Conservation (phyloP, 306 rosid species). For the Cercis canadensis region DNA sequence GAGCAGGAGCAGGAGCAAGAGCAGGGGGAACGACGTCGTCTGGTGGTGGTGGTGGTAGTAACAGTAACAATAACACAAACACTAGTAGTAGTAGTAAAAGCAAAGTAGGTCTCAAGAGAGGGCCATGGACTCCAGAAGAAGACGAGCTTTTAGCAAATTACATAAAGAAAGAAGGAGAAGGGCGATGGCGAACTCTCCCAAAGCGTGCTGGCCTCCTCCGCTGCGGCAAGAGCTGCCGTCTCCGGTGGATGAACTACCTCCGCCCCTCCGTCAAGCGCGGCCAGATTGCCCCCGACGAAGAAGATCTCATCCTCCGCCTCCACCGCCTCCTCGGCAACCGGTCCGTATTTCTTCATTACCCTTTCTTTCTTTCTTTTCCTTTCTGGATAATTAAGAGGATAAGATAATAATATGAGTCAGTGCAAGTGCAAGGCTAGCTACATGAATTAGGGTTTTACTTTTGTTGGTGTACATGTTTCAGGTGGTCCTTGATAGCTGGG, state of each 20-base stretch:
- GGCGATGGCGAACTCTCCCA: slow-evolving; percentile 85
- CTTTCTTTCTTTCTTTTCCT: background rate
- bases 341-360: slow-evolving; percentile 23
- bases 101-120: slow-evolving; percentile 79
- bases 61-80: no score
- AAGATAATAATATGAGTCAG: no score
- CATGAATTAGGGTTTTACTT: background rate
- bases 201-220: slow-evolving; percentile 80
- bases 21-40: background rate
- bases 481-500: slow-evolving; percentile 98
- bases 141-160: slow-evolving; percentile 58
- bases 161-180: slow-evolving; percentile 80
- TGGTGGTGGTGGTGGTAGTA: background rate
- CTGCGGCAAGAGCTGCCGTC: slow-evolving; percentile 93
- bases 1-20: no score
- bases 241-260: slow-evolving; percentile 96
- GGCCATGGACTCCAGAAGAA: slow-evolving; percentile 89
- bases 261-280: slow-evolving; percentile 92
- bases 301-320: slow-evolving; percentile 93
- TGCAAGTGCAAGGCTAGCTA: no score
- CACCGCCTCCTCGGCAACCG: slow-evolving; percentile 92
- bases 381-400: no score
- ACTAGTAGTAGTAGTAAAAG: background rate
- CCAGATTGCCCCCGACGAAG: slow-evolving; percentile 89
- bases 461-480: slow-evolving; percentile 2